Evolutionary conservation across 2,329 filamentous ascomycete species (phyloP), one percentile per base, ranked within the genome.

Genomic region (Xylaria sp.): DNA sequence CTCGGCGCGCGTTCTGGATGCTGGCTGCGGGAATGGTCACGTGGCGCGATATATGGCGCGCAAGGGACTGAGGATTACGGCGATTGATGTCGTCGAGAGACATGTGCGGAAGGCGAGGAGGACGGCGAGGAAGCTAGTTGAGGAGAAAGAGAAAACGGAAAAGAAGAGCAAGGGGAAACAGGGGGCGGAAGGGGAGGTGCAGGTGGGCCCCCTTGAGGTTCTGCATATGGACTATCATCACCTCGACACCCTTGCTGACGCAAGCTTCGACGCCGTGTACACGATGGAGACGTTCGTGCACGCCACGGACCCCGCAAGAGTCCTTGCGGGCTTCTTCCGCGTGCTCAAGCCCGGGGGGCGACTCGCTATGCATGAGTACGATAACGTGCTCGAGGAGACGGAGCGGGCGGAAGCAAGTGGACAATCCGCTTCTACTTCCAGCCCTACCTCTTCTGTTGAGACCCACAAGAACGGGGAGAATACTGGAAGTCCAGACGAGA

Each of bases 221-320:
- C 74, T 73, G 3, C 80, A 80, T 67, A 83, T 81, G 75, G 84
- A 88, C 71, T 88, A 88, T 72, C 86, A 88, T 70, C 78, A 87
- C 69, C 79, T 88, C 0, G 80, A 84, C 1, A 68, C 71, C 5
- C 77, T 87, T 25, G 63, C 72, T 0, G 71, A 78, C 31, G 76
- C 72, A 3, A 82, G 79, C 0, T 81, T 85, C 51, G 85, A 88
- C 63, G 86, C 85, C 3, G 77, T 85, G 34, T 88, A 88, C 74
- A 88, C 86, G 0, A 85, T 88, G 34, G 82, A 0, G 81, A 87
- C 48, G 39, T 37, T 37, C 7, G 34, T 37, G 34, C 34, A 37
- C 7, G 34, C 34, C 7, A 37, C 34, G 34, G 34, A 37, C 34
- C 82, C 84, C 0, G 71, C 80, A 50, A 76, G 74, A 7, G 86